Percentiles rank a stretch among this genome's conserved stretches.
These are phyloP conservation scores for Dendrobium catenatum DNA, from an alignment of 106 monocot species.

Conservation along the genomic window DNA sequence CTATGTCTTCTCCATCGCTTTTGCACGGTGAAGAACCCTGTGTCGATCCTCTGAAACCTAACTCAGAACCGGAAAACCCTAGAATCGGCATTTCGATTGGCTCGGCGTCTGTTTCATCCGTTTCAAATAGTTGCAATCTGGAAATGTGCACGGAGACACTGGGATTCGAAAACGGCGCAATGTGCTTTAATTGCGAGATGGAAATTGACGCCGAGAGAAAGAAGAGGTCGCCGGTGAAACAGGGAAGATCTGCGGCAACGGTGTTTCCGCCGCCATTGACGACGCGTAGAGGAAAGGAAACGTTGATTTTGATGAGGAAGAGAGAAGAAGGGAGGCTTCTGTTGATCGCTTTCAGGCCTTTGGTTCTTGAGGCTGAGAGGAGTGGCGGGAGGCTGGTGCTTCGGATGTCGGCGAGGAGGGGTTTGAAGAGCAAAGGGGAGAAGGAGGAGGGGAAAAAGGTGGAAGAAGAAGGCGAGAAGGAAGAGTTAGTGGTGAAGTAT, in stretches of 20 bases:
- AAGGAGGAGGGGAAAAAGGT: not conserved
- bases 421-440: not conserved
- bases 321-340: constrained; percentile 12
- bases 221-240: too few relatives aligned
- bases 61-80: not conserved
- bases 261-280: constrained; percentile 8
- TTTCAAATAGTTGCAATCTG: not conserved
- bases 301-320: constrained; percentile 1
- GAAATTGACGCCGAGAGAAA: not conserved
- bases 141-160: constrained; percentile 3
- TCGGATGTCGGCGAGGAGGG: not conserved
- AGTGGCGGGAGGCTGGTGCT: constrained; percentile 8
- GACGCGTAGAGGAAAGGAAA: not conserved
- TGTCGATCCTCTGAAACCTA: not conserved
- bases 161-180: not conserved
- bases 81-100: not conserved
- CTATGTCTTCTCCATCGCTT: not conserved
- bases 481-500: not conserved
- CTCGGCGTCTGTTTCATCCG: not conserved
- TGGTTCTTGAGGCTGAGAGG: constrained; percentile 5
- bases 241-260: not conserved
- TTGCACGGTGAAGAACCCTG: not conserved
- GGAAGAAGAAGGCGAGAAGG: not conserved
- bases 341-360: constrained; percentile 4
- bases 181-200: not conserved